A percentile compares a stretch with the other conserved stretches of the same genome.
phyloP scores from a whole-genome alignment of 225 moss, liverwort and hornwort genomes.

The Lunularia cruciata region DNA sequence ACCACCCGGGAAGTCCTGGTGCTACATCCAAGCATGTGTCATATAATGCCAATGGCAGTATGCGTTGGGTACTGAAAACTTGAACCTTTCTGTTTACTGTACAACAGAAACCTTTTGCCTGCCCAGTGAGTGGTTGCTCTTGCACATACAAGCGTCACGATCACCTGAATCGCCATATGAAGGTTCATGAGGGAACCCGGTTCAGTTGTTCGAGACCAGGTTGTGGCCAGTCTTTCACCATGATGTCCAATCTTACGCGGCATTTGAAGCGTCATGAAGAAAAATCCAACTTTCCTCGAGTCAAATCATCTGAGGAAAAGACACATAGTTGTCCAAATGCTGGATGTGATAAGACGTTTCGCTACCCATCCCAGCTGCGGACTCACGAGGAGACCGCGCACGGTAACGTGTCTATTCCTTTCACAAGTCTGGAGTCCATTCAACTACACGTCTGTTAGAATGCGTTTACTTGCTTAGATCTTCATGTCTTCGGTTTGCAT shows the following conservation, averaged over 20 bases:
- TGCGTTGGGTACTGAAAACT: constrained; percentile 5
- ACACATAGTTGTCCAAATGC: constrained; percentile 35
- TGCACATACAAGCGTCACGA: constrained; percentile 67
- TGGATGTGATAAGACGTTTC: constrained; percentile 55
- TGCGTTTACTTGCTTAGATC: no score
- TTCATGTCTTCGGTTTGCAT: no score
- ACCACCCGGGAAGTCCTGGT: constrained; percentile 50
- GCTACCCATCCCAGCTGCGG: constrained; percentile 47
- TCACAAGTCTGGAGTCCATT: no score
- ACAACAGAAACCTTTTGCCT: constrained; percentile 59
- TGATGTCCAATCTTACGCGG: constrained; percentile 51
- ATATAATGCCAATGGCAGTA: neutral
- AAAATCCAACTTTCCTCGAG: constrained; percentile 22
- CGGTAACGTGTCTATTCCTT: constrained; percentile 27
- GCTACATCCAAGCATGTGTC: constrained; percentile 24
- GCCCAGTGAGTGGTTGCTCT: constrained; percentile 51
- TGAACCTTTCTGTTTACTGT: constrained; percentile 19
- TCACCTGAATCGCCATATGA: constrained; percentile 65
- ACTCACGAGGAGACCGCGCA: constrained; percentile 53
- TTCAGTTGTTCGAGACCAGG: constrained; percentile 49
- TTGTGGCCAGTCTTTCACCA: constrained; percentile 47
- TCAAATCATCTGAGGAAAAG: constrained; percentile 28
- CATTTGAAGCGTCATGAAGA: constrained; percentile 57
- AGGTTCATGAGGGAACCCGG: constrained; percentile 45
- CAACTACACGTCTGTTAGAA: no score